Conservation (phyloP, 148 eudicot species). For the Dianthus caryophyllus region DNA sequence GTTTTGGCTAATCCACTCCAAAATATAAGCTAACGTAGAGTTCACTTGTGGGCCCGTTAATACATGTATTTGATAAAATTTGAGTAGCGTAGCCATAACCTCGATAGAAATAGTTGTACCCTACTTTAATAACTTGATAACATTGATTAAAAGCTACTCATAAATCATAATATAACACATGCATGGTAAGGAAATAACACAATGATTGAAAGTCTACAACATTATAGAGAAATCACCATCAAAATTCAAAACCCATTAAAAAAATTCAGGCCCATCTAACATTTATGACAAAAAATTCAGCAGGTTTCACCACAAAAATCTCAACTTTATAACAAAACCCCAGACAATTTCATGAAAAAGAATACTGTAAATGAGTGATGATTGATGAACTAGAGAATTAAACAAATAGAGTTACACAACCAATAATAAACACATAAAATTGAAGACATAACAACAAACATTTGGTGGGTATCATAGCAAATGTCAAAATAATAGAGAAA, state of each 20-base stretch:
- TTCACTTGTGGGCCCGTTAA: too few relatives aligned
- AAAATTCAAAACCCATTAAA: not conserved
- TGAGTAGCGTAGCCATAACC: too few relatives aligned
- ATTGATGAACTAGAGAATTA: not conserved
- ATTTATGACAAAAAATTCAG: not conserved
- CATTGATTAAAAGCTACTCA: too few relatives aligned
- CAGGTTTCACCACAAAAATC: not conserved
- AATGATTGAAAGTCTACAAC: not conserved
- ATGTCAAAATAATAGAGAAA: not conserved
- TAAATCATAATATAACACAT: too few relatives aligned
- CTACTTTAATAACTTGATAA: too few relatives aligned
- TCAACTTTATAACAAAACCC: not conserved
- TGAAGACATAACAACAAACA: conserved; percentile 14
- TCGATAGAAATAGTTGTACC: too few relatives aligned
- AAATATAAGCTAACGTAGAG: too few relatives aligned
- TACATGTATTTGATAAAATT: too few relatives aligned
- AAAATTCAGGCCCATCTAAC: not conserved
- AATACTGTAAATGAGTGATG: not conserved
- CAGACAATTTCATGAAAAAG: conserved; percentile 15
- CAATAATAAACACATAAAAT: not conserved
- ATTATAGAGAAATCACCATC: not conserved
- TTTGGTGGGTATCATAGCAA: conserved; percentile 3
- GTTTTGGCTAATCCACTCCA: too few relatives aligned
- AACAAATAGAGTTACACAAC: conserved; percentile 1
- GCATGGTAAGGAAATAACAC: conserved; percentile 12